Conservation (phyloP, 768 basidiomycete genomes). For the Boletus rubescentipes region DNA sequence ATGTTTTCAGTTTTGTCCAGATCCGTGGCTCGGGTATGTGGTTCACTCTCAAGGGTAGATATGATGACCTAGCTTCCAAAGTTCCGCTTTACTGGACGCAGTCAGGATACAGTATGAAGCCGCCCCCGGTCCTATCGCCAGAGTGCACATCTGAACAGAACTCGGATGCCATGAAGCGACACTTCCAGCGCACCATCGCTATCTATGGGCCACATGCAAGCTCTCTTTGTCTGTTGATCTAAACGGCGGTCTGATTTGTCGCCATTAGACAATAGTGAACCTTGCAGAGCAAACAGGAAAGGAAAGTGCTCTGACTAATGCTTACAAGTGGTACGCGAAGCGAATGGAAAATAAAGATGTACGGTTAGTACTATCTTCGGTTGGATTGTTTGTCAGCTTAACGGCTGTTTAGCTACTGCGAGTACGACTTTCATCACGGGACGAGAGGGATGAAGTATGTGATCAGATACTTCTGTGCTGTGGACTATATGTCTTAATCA, state of each 20-base stretch:
- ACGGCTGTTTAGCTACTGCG: conserved; percentile 53
- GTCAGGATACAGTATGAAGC: conserved; percentile 82
- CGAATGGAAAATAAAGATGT: conserved; percentile 56
- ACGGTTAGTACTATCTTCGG: conserved; percentile 41
- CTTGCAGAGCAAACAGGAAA: conserved; percentile 90
- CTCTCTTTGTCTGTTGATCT: not conserved
- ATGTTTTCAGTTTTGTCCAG: conserved; percentile 88
- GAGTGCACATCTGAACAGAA: conserved; percentile 76
- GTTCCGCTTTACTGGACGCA: conserved; percentile 96
- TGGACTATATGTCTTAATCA: conserved; percentile 1
- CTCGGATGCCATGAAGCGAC: conserved; percentile 64
- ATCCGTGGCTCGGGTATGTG: conserved; percentile 81
- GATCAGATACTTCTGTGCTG: not conserved
- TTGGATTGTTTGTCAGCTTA: not conserved
- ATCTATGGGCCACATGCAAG: conserved; percentile 79
- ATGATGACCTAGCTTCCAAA: conserved; percentile 31
- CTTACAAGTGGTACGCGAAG: conserved; percentile 68
- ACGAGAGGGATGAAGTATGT: conserved; percentile 92
- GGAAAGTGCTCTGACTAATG: conserved; percentile 76
- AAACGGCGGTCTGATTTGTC: conserved; percentile 5
- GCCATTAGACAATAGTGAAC: conserved; percentile 72
- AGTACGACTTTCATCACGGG: conserved; percentile 93
- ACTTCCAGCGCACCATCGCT: conserved; percentile 65
- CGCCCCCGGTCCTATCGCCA: conserved; percentile 72
- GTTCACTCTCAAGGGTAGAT: not conserved